A percentile compares a stretch with the other conserved stretches of the same genome.
These are phyloP conservation scores for Xerocomellus intermedius DNA, from an alignment of 768 basidiomycete species.

Conservation along the genomic window DNA sequence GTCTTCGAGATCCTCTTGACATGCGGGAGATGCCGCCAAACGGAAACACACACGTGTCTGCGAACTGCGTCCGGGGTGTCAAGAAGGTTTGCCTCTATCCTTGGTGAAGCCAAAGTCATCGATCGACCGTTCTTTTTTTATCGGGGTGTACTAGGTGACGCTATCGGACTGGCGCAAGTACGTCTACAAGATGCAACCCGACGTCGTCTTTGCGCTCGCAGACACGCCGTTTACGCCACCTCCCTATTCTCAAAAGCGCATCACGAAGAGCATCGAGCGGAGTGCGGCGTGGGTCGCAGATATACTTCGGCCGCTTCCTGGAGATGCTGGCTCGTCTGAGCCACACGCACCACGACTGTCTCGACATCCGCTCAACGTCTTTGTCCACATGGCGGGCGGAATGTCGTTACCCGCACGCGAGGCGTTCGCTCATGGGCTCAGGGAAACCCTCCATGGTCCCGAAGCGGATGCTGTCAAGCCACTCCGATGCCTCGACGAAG, in stretches of 20 bases:
- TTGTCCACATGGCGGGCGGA: constrained; percentile 72
- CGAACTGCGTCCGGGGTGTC: constrained; percentile 64
- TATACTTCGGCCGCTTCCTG: constrained; percentile 40
- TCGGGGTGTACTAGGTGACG: constrained; percentile 44
- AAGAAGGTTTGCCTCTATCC: constrained; percentile 50
- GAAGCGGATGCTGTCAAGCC: constrained; percentile 55
- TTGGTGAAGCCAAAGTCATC: background rate
- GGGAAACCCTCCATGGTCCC: constrained; percentile 53
- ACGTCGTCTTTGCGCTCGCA: constrained; percentile 67
- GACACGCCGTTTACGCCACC: constrained; percentile 66
- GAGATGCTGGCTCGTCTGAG: background rate
- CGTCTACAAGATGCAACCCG: constrained; percentile 54
- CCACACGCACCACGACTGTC: background rate
- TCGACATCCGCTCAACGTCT: constrained; percentile 41
- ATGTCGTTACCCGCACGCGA: constrained; percentile 53
- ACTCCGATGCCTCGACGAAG: constrained; percentile 60
- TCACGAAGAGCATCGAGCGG: constrained; percentile 73
- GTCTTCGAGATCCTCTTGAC: constrained; percentile 65
- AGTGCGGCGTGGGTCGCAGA: constrained; percentile 61
- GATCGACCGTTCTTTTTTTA: background rate
- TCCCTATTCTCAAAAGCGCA: constrained; percentile 74
- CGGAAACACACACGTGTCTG: constrained; percentile 54
- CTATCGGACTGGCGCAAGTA: constrained; percentile 56
- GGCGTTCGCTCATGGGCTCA: constrained; percentile 58
- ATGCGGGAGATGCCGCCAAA: constrained; percentile 71